Conservation (phyloP, 139 green algal species). For the Coelastrella sp. region DNA sequence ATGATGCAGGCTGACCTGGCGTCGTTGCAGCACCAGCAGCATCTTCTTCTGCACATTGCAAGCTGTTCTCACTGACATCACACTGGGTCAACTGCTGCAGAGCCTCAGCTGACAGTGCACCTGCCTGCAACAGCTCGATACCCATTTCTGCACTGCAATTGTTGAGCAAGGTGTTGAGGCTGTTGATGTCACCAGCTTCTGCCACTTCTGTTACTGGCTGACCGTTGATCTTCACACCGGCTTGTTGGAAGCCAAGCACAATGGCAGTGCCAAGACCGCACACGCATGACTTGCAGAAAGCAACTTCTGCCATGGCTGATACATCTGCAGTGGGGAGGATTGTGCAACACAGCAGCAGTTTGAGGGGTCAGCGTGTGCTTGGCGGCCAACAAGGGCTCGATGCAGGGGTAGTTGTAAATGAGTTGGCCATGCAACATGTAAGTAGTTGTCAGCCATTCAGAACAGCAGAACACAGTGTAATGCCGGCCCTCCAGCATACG, state of each 20-base stretch:
- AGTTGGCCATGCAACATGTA: too few relatives aligned
- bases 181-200: not conserved
- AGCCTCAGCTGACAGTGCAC: conserved; percentile 5
- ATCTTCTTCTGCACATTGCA: not conserved
- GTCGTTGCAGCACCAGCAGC: not conserved
- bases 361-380: not conserved
- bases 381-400: not conserved
- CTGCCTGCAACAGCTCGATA: conserved; percentile 15
- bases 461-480: too few relatives aligned
- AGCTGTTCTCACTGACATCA: not conserved
- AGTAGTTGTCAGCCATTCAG: too few relatives aligned
- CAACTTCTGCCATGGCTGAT: too few relatives aligned
- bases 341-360: not conserved
- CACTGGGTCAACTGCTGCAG: not conserved
- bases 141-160: conserved; percentile 4
- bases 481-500: too few relatives aligned
- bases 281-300: conserved; percentile 23
- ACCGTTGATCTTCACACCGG: conserved; percentile 12
- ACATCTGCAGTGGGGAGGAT: not conserved
- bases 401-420: too few relatives aligned
- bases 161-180: not conserved
- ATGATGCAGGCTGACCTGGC: too few relatives aligned
- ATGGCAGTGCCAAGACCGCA: not conserved
- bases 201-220: not conserved
- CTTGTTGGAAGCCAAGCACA: not conserved